Evolutionary conservation across 352 stramenopile species (phyloP), one percentile per base, ranked within the genome.

Genomic region (Pythium coloratum): DNA sequence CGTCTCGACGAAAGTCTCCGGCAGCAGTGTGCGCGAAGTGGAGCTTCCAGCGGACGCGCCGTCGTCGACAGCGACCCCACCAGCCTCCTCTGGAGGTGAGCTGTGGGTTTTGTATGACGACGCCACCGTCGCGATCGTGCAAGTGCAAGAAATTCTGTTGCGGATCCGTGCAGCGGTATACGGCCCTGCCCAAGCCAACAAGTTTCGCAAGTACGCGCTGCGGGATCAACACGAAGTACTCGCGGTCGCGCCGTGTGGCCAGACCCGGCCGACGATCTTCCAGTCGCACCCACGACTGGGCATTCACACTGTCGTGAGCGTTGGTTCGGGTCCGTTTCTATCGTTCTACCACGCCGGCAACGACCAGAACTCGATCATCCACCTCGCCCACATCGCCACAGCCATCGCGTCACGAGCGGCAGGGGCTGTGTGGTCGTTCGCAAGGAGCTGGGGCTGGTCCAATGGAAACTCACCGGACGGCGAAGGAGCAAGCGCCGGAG

Each of bases 341-440:
- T 80, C 84, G 10, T 95, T 95, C 50, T 94, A 94, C 55, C 87
- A 93, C 36, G 87, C 87, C 6, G 87, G 85, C 2, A 91, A 91
- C 33, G 87, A 95, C 59, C 85, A 92, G 55, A 94, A 92, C 51
- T 95, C 87, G 36, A 91, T 94, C 62, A 91, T 95, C 55, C 87
- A 93, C 46, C 78, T 95, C 60, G 87, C 87, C 7, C 87, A 95
- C 66, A 91, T 95, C 62, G 87, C 87, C 9, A 92, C 79, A 7
- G 87, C 86, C 0, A 92, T 95, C 55, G 87, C 85, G 4, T 89
- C 84, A 16, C 79, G 70, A 67, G 87, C 87, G 36, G 85, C 85
- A 3, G 87, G 87, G 1, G 87, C 85, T 16, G 76, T 93, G 34
- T 95, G 87, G 87, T 90, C 77, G 33, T 93, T 93, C 74, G 87